Evolutionary conservation across 768 basidiomycete species (phyloP), one percentile per base, ranked within the genome.

Genomic region (Chalciporus pseudorubinellus): DNA sequence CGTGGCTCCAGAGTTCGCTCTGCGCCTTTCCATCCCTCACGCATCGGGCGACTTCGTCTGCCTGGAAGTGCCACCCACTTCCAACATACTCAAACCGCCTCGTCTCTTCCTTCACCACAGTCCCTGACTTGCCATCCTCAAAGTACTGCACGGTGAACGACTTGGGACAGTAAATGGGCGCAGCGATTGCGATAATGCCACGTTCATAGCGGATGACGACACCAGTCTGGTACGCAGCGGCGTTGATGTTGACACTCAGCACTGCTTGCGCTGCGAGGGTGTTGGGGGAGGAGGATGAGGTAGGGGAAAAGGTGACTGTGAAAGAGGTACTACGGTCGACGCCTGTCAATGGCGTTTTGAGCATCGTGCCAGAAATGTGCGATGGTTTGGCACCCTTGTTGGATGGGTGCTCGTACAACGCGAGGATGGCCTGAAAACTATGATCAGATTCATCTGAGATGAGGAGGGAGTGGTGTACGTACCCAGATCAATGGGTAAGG

Each of bases 401-500:
- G n/a, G 72, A 72, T 11, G 87, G 84, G 67, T 91, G 77, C 61
- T 93, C 91, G 65, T 88, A 92, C 18, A 94, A 73, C 0, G 81
- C 77, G 47, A 92, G 74, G 62, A 92, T 84, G 18, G 89, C 83
- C 89, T 90, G 60, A 21, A 16, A 46, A n/a, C 38, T 4, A n/a
- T 20, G 19, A 42, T 69, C 50, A 59, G 57, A 52, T 42, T 14
- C 36, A 41, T 24, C 33, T 24, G 28, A n/a, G 14, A 29, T 8
- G 22, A 41, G 16, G 34, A 33, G 20, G 46, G 13, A 28, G 24
- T 21, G 36, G 33, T 5, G 16, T 11, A 64, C 77, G 39, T 64
- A 83, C 86, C 89, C 89, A 91, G 60, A 90, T 76, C 57, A 90
- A 71, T 9, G 88, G 89, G 67, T 92, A 93, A 11, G 90, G 87